Evolutionary conservation across 2,329 filamentous ascomycete genomes (phyloP).

Genomic region (Neophaeococcomyces aloes): DNA sequence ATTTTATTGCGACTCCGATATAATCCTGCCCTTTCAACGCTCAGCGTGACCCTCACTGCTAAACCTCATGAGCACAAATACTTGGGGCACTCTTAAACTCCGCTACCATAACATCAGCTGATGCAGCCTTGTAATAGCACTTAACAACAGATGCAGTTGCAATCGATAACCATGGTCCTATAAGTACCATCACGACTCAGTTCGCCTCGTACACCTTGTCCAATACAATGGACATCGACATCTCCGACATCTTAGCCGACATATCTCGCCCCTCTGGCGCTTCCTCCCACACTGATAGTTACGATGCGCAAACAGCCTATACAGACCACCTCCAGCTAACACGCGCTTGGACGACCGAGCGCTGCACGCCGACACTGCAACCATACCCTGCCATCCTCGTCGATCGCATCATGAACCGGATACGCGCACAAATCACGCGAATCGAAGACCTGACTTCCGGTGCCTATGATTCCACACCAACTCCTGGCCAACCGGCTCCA

Average conservation of each 20-base stretch:
- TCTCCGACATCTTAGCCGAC: slow-evolving; percentile 41
- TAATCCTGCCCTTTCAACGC: too few relatives aligned
- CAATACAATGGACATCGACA: slow-evolving; percentile 18
- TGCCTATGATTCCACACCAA: slow-evolving; percentile 35
- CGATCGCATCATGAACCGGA: slow-evolving; percentile 65
- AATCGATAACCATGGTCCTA: too few relatives aligned
- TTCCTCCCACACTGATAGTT: slow-evolving; percentile 42
- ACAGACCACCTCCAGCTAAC: slow-evolving; percentile 80
- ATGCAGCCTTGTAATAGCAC: too few relatives aligned
- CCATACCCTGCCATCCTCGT: slow-evolving; percentile 67
- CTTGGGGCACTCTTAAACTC: too few relatives aligned
- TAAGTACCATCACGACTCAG: too few relatives aligned
- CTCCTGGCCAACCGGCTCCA: slow-evolving; percentile 30
- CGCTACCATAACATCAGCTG: too few relatives aligned
- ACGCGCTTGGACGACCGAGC: slow-evolving; percentile 85
- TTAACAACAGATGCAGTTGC: too few relatives aligned
- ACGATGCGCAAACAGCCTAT: slow-evolving; percentile 16
- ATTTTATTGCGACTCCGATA: too few relatives aligned
- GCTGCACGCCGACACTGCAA: slow-evolving; percentile 79
- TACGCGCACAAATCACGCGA: slow-evolving; percentile 52
- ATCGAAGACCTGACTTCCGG: slow-evolving; percentile 51
- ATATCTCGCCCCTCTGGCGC: slow-evolving; percentile 30
- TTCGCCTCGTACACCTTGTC: background rate
- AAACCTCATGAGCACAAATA: too few relatives aligned
- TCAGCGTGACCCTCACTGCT: too few relatives aligned